Percentiles rank a stretch among this genome's conserved stretches.
Conservation (phyloP, 352 stramenopile species). For the Pythium brachiatum region DNA sequence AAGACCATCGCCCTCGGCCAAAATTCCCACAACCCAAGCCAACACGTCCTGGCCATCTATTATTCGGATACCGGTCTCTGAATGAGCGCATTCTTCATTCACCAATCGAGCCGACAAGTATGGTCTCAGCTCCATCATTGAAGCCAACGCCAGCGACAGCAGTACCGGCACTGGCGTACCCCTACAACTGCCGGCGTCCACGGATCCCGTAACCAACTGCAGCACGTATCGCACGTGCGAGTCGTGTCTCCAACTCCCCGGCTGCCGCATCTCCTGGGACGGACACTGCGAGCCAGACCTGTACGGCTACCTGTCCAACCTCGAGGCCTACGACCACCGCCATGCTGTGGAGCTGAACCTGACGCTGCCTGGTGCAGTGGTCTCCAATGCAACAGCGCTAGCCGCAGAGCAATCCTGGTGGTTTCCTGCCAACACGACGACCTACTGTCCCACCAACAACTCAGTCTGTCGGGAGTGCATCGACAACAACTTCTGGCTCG, state of each 20-base stretch:
- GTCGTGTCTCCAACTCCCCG: background rate
- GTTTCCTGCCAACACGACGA: background rate
- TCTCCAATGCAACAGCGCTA: background rate
- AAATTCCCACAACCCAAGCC: no score
- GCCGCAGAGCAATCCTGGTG: no score
- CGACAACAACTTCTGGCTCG: background rate
- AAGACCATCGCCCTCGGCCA: no score
- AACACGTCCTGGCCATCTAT: no score
- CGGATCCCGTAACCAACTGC: background rate
- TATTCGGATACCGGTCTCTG: no score
- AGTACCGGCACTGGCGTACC: no score
- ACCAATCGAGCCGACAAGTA: no score
- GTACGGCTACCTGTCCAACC: background rate
- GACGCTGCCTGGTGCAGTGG: background rate
- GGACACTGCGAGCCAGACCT: background rate
- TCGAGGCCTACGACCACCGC: background rate
- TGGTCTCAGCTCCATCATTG: no score
- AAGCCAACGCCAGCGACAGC: no score
- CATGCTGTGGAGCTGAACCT: background rate
- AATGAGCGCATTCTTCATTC: no score
- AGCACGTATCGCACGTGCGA: background rate
- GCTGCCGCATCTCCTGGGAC: background rate
- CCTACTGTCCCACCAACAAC: background rate
- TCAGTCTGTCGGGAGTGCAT: background rate
- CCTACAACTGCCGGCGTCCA: no score